These are phyloP conservation scores for Fusarium clavum DNA, from an alignment of 2,329 filamentous ascomycete genomes.

Conservation along the genomic window DNA sequence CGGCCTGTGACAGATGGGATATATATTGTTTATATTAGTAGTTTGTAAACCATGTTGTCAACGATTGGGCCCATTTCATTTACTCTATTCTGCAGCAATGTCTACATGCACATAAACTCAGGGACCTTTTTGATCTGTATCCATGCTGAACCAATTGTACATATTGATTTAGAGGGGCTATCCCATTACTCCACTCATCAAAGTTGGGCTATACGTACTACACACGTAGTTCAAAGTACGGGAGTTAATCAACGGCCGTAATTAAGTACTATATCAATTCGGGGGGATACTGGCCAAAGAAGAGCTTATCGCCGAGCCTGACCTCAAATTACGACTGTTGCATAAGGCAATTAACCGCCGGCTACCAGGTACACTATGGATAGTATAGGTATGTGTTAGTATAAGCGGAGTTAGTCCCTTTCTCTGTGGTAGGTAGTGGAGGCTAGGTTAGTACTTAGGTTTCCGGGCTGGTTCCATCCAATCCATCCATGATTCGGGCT, in stretches of 20 bases:
- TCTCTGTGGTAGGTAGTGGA: background rate
- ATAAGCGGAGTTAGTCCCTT: slow-evolving; percentile 9
- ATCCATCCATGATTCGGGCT: background rate
- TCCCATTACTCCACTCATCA: background rate
- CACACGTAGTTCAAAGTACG: background rate
- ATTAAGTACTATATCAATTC: background rate
- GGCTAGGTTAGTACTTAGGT: background rate
- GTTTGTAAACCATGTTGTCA: background rate
- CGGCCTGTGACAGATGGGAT: background rate
- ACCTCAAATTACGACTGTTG: background rate
- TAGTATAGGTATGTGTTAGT: background rate
- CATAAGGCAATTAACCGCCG: background rate
- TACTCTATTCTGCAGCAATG: background rate
- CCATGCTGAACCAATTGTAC: background rate
- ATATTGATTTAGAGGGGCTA: background rate
- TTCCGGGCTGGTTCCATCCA: background rate
- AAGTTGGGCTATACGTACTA: too few relatives aligned
- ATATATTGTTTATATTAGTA: background rate
- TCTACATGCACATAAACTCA: background rate
- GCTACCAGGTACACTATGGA: background rate
- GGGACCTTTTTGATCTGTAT: background rate
- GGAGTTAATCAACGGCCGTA: background rate
- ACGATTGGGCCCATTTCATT: background rate
- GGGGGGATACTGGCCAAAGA: background rate
- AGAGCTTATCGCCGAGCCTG: background rate